phyloP scores from a whole-genome alignment of 371 early-diverging fungal species.

The Blakeslea trispora region DNA sequence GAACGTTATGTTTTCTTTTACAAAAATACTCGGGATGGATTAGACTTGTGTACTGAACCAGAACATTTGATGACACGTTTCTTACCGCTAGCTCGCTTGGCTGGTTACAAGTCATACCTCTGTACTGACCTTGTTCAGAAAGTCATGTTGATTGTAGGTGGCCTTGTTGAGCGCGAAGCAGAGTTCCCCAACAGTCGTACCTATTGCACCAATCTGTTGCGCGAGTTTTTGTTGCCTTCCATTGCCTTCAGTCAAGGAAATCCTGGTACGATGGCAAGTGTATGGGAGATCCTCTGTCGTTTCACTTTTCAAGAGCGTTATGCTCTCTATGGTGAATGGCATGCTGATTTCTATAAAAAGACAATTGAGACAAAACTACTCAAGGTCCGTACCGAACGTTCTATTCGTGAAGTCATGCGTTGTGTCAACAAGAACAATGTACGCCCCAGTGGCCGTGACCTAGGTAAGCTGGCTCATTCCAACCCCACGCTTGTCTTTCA shows the following conservation, averaged over 20 bases:
- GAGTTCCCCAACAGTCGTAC: constrained; percentile 26
- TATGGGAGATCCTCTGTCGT: constrained; percentile 75
- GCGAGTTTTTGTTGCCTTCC: constrained; percentile 75
- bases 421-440: constrained; percentile 82
- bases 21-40: constrained; percentile 51
- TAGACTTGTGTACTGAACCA: constrained; percentile 38
- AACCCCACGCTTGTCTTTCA: constrained; percentile 83
- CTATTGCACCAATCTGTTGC: constrained; percentile 64
- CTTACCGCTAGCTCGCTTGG: constrained; percentile 50
- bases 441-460: constrained; percentile 77
- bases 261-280: constrained; percentile 69
- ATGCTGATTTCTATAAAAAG: constrained; percentile 56
- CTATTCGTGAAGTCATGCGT: constrained; percentile 67
- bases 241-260: constrained; percentile 69
- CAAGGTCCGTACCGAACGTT: constrained; percentile 59
- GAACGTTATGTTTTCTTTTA: constrained; percentile 62
- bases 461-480: constrained; percentile 80
- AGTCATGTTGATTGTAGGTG: constrained; percentile 40
- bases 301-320: constrained; percentile 69
- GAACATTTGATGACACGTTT: constrained; percentile 49
- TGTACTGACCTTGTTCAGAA: constrained; percentile 48
- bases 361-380: constrained; percentile 48
- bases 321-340: constrained; percentile 86
- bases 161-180: constrained; percentile 35
- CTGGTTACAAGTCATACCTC: constrained; percentile 52